Evolutionary conservation across 176 grass and related monocot species (phyloP).

Genomic region (Rhynchospora breviuscula): DNA sequence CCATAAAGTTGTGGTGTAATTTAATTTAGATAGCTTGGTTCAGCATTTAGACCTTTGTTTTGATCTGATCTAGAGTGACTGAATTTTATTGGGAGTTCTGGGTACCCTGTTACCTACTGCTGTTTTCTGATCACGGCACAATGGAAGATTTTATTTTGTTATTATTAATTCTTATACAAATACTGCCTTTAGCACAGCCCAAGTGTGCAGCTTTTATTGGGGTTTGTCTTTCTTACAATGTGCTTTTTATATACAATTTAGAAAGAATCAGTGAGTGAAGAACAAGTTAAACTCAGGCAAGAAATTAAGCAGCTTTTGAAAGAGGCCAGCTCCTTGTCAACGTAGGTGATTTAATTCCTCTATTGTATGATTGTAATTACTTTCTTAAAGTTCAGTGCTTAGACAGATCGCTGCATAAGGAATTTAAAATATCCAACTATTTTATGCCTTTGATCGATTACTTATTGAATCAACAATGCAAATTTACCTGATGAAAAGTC

Average conservation of each 20-base stretch:
- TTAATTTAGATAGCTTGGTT: not conserved
- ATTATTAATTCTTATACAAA: not conserved
- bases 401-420: not conserved
- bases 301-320: constrained; percentile 74
- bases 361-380: not conserved
- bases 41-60: not conserved
- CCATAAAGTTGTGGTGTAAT: not conserved
- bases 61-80: not conserved
- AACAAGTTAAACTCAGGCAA: constrained; percentile 47
- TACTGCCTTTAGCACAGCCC: not conserved
- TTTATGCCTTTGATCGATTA: not conserved
- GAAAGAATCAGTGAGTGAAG: constrained; percentile 49
- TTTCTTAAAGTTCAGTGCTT: not conserved
- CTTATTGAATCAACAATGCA: not conserved
- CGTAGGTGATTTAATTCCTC: constrained; percentile 31
- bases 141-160: not conserved
- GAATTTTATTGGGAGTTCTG: not conserved
- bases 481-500: not conserved
- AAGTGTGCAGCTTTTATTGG: not conserved
- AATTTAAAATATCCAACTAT: not conserved
- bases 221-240: constrained; percentile 1
- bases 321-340: constrained; percentile 62
- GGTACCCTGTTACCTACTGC: not conserved
- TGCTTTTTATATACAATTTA: constrained; percentile 27
- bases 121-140: not conserved